Evolutionary conservation across 1,284 basidiomycete genomes (phyloP).

Genomic region (Rhizoctonia solani): DNA sequence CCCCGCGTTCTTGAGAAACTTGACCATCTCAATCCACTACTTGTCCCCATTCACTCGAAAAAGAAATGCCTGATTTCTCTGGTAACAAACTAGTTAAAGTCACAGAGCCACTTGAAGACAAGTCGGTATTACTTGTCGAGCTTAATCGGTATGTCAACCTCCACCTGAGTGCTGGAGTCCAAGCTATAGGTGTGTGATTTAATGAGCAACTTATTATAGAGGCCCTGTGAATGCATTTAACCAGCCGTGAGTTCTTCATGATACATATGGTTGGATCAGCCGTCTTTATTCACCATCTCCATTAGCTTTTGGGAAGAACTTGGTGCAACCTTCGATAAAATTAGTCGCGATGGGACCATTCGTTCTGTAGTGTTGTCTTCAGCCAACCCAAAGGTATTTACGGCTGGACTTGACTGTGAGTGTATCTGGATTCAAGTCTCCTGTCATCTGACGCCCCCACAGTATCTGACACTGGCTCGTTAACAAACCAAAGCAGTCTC

Average conservation of each 20-base stretch:
- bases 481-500: slow-evolving; percentile 42
- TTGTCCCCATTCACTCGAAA: too few relatives aligned
- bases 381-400: slow-evolving; percentile 69
- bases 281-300: background rate
- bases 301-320: slow-evolving; percentile 77
- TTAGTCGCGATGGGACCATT: slow-evolving; percentile 61
- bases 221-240: slow-evolving; percentile 78
- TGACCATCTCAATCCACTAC: too few relatives aligned
- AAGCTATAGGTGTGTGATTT: background rate
- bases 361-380: slow-evolving; percentile 76
- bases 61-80: slow-evolving; percentile 43
- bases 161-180: too few relatives aligned
- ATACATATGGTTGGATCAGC: background rate
- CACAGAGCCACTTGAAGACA: slow-evolving; percentile 51
- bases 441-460: slow-evolving; percentile 29
- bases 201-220: slow-evolving; percentile 47
- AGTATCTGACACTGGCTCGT: slow-evolving; percentile 40
- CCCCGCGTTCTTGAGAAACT: too few relatives aligned
- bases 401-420: slow-evolving; percentile 80
- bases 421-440: slow-evolving; percentile 32
- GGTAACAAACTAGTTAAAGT: slow-evolving; percentile 58
- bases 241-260: slow-evolving; percentile 54
- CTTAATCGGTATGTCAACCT: slow-evolving; percentile 51
- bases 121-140: slow-evolving; percentile 60
- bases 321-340: slow-evolving; percentile 60